Evolutionary conservation across 805 yeast genomes (phyloP).

Genomic region (Candida dajiaensis): DNA sequence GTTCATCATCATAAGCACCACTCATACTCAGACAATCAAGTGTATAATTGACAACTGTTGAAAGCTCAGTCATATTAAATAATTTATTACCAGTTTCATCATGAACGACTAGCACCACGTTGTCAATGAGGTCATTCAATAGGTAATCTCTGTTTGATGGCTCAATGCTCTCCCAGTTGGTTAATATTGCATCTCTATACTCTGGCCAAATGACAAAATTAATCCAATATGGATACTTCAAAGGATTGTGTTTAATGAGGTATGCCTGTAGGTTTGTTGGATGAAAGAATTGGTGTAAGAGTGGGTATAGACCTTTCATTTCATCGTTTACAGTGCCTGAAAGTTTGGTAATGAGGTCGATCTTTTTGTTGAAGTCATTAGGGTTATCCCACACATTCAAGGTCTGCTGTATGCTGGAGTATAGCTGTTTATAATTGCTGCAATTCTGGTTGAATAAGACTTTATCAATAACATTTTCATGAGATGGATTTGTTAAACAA

Average conservation of each 20-base stretch:
- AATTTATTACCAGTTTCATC: slow-evolving; percentile 4
- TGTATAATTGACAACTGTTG: slow-evolving; percentile 1
- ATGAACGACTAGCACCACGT: slow-evolving; percentile 6
- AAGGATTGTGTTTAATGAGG: slow-evolving; percentile 2
- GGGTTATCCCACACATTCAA: too few species aligned
- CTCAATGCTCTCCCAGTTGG: slow-evolving; percentile 6
- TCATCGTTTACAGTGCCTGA: too few species aligned
- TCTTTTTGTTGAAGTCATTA: too few species aligned
- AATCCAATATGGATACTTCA: slow-evolving; percentile 10
- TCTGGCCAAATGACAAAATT: slow-evolving; percentile 14
- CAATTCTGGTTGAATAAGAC: too few species aligned
- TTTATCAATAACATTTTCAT: too few species aligned
- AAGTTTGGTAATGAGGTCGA: too few species aligned
- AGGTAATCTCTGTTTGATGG: neutral
- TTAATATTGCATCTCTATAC: slow-evolving; percentile 5
- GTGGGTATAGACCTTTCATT: too few species aligned
- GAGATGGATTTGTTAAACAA: too few species aligned
- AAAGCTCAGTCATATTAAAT: slow-evolving; percentile 4
- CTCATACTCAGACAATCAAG: neutral
- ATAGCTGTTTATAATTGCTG: too few species aligned
- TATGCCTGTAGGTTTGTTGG: slow-evolving; percentile 10
- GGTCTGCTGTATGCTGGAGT: too few species aligned
- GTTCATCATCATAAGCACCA: neutral
- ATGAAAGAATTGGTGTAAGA: slow-evolving; percentile 10
- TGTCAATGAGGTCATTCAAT: slow-evolving; percentile 8